These are phyloP conservation scores for Lichtheimia hyalospora DNA, from an alignment of 371 early-diverging fungal species.

Conservation along the genomic window DNA sequence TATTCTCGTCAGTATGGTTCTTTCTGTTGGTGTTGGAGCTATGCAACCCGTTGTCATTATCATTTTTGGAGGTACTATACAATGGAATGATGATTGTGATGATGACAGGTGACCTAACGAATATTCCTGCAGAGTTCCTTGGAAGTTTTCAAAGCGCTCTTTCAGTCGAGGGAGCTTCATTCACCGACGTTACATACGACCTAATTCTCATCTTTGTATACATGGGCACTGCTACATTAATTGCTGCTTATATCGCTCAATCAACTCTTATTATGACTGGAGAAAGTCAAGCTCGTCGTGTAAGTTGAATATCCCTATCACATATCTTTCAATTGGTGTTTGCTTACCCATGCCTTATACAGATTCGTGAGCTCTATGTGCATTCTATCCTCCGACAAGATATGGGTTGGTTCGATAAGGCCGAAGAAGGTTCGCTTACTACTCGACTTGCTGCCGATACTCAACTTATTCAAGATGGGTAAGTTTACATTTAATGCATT, in stretches of 20 bases:
- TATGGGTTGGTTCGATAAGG: slow-evolving; percentile 83
- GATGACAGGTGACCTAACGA: no score
- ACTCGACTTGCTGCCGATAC: slow-evolving; percentile 68
- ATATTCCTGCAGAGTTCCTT: slow-evolving; percentile 4
- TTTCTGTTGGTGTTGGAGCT: slow-evolving; percentile 24
- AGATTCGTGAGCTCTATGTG: slow-evolving; percentile 61
- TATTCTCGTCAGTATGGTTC: slow-evolving; percentile 6
- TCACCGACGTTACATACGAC: slow-evolving; percentile 11
- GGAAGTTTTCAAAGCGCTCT: background rate
- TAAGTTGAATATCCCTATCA: slow-evolving; percentile 59
- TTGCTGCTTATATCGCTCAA: slow-evolving; percentile 40
- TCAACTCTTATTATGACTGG: slow-evolving; percentile 44
- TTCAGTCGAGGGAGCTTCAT: slow-evolving; percentile 15
- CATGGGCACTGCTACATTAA: slow-evolving; percentile 44
- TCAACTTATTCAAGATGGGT: slow-evolving; percentile 60
- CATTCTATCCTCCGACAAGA: slow-evolving; percentile 77
- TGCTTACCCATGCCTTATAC: background rate
- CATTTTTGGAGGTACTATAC: slow-evolving; percentile 30
- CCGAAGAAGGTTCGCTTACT: slow-evolving; percentile 59
- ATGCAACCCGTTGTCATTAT: slow-evolving; percentile 26
- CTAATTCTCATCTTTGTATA: slow-evolving; percentile 42
- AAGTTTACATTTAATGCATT: no score
- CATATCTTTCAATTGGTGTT: background rate
- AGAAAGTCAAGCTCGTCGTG: slow-evolving; percentile 36
- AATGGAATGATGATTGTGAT: slow-evolving; percentile 11